Percentiles rank a stretch among this genome's conserved stretches.
Conservation (phyloP, 2,329 filamentous ascomycete species). For the Xylariaceae sp. region DNA sequence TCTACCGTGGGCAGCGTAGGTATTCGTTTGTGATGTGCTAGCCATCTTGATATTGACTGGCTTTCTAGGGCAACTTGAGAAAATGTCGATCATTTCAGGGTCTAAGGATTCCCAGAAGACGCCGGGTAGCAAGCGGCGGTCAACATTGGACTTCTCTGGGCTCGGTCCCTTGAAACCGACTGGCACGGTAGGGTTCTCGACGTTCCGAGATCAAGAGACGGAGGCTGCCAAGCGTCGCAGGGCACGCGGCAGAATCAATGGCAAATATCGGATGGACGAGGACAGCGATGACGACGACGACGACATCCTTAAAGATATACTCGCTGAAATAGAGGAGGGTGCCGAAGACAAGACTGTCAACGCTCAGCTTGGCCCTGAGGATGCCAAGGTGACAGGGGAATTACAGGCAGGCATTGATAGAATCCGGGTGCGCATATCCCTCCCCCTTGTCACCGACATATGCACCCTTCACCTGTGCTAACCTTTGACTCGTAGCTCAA, state of each 20-base stretch:
- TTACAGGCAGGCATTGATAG: constrained; percentile 76
- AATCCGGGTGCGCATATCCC: constrained; percentile 60
- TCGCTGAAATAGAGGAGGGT: constrained; percentile 64
- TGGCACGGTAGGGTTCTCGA: constrained; percentile 86
- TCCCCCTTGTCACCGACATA: not conserved
- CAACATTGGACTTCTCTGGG: constrained; percentile 77
- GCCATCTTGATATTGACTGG: constrained; percentile 8
- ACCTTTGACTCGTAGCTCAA: constrained; percentile 59
- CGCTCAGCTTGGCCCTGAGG: constrained; percentile 62
- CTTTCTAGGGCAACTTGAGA: constrained; percentile 77
- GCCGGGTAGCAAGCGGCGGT: constrained; percentile 68
- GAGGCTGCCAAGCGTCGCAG: constrained; percentile 55
- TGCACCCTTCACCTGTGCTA: constrained; percentile 18
- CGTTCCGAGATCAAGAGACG: constrained; percentile 70
- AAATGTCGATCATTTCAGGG: constrained; percentile 82
- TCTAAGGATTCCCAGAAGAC: constrained; percentile 61
- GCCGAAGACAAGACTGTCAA: constrained; percentile 58
- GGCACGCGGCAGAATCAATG: constrained; percentile 59
- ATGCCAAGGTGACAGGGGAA: constrained; percentile 67
- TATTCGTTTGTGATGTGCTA: constrained; percentile 25
- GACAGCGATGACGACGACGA: constrained; percentile 67
- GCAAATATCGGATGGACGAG: constrained; percentile 58
- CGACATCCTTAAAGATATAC: constrained; percentile 49
- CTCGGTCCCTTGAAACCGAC: constrained; percentile 78
- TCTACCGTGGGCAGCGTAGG: constrained; percentile 93